Percentiles rank a stretch among this genome's conserved stretches.
phyloP scores from a whole-genome alignment of 1,139 yeast genomes.

The Suhomyces bokatorum region DNA sequence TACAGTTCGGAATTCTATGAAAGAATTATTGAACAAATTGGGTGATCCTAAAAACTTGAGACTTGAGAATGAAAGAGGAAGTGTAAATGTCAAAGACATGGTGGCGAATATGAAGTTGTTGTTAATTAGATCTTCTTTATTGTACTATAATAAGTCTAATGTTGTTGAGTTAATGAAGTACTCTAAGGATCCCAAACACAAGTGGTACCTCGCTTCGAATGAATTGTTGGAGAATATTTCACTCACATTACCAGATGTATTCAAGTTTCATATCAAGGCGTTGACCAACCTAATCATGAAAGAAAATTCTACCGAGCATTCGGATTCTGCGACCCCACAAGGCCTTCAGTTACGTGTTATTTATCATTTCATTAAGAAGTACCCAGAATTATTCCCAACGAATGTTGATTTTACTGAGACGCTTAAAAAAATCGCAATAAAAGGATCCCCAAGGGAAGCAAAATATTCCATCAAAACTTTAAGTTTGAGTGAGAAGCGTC shows the following conservation, averaged over 20 bases:
- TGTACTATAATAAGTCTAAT: conserved; percentile 67
- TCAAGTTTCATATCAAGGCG: conserved; percentile 58
- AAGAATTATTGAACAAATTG: conserved; percentile 58
- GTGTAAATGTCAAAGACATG: conserved; percentile 51
- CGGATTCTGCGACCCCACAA: conserved; percentile 16
- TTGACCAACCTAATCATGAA: conserved; percentile 45
- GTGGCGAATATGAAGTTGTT: conserved; percentile 54
- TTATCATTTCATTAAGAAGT: conserved; percentile 55
- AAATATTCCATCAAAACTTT: conserved; percentile 64
- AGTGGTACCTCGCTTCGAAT: conserved; percentile 43
- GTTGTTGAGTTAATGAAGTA: conserved; percentile 53
- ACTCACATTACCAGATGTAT: conserved; percentile 58
- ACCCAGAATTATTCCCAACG: conserved; percentile 42
- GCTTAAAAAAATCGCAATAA: conserved; percentile 45
- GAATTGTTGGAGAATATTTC: conserved; percentile 64
- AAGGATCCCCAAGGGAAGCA: conserved; percentile 64
- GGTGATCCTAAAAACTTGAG: conserved; percentile 51
- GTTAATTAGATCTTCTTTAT: conserved; percentile 60
- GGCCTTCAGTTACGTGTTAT: conserved; percentile 51
- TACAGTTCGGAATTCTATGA: conserved; percentile 59
- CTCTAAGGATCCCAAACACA: conserved; percentile 38
- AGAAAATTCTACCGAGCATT: conserved; percentile 14
- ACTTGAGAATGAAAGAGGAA: conserved; percentile 36
- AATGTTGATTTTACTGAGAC: conserved; percentile 39
- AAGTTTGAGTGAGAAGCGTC: conserved; percentile 47